Base-by-base conservation (phyloP, 352 stramenopile species). In the Phytopythium helicoides region DNA sequence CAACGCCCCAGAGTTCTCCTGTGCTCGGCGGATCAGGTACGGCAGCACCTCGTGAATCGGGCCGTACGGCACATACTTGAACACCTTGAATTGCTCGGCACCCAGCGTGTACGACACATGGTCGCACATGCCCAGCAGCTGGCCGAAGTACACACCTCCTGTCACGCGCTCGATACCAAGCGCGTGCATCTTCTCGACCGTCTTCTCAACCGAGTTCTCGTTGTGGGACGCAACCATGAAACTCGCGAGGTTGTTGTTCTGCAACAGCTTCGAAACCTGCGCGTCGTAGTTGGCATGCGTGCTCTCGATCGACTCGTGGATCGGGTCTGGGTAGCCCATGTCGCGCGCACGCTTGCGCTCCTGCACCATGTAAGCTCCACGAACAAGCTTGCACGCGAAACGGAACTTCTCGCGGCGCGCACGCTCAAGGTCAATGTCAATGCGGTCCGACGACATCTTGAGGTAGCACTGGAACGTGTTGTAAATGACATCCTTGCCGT, bases 381-480 rank as follows among this genome's bases (percentile, higher is more conserved):
- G 87, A 54, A 99, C 97, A 19, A 99, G 78, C 67, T 99, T 99
- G 54, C 87, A 96, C n/a, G 89, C 95, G 68, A 99, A 98, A 15
- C 88, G 80, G 65, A 96, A 99, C 25, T 86, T 78, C 60, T 93
- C 88, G 22, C 90, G 78, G 42, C 97, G 75, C 37, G 96, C 89
- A 37, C 95, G 75, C 61, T 98, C 85, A 7, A 99, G 62, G 62
- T 99, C 95, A 25, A 87, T 92, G 46, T 87, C 75, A 6, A 99
- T 75, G 46, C 90, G 82, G 56, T 96, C 68, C 19, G 54, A 66
- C 34, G 89, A 87, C 66, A 97, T 92, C 64, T 97, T 98, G 28
- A 99, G 77, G 77, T 99, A 99, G 75, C 96, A 98, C 77, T 99
- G 97, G 67, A 98, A 98, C 16, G 96, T 99, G 68, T 98, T 98